Base-by-base conservation (phyloP, 1,139 yeast genomes). In the Tardiomyces blankii region DNA sequence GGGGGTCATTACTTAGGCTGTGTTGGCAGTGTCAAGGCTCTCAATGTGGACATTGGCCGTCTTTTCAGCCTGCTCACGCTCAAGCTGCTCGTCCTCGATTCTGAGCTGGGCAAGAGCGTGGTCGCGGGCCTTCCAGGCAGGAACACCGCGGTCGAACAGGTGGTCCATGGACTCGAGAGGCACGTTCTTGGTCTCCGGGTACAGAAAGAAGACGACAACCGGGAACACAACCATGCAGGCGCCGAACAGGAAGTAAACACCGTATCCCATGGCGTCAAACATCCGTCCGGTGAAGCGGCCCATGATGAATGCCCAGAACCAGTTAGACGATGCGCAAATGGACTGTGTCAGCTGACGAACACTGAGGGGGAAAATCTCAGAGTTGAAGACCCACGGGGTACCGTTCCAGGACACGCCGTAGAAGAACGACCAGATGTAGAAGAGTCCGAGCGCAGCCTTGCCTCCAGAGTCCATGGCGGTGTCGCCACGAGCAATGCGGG, bases 111-210 rank as follows among this genome's bases (percentile, higher is more conserved):
- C 32, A 25, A 44, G 39, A 16, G 42, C 45, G 9, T 32, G 40
- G n/a, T 13, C 8, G 43, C 41, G 57, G 63, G 19, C 78, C 13
- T 44, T 38, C 47, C 47, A 46, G 14, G 49, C 47, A 2, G 47
- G 47, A 14, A 44, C 76, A 42, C 38, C 38, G 32, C 18, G 8
- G 6, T 32, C 77, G 49, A 80, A 83, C 49, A 72, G 50, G 48
- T 67, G 73, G 61, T 80, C 85, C 54, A 80, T 77, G 58, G 80
- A 82, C 62, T 80, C 87, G 63, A 80, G 70, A 51, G 75, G 66
- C 54, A 78, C 70, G 23, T 83, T 82, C 62, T 77, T 78, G 28
- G 87, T 80, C 64, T 80, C 86, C 58, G 71, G 73, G 45, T 79
- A 76, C 53, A 69, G 70, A 61, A 75, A 70, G 62, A 69, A 76